These are phyloP conservation scores for Aspergillus nomiae DNA, from an alignment of 2,329 filamentous ascomycete species.

Conservation along the genomic window DNA sequence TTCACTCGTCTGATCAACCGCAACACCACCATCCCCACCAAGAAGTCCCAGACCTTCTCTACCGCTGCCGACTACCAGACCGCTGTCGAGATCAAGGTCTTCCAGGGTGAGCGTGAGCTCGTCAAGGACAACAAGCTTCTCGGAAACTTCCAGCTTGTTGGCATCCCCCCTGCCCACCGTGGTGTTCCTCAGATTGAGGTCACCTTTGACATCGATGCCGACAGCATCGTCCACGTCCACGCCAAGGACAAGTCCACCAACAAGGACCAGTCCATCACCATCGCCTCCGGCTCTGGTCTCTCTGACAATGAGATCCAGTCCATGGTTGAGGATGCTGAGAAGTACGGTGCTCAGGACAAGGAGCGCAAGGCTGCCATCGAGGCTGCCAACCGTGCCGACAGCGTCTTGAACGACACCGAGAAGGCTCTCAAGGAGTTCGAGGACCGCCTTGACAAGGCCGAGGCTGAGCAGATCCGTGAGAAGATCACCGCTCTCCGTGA, in stretches of 20 bases:
- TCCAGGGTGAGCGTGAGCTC: conserved; percentile 99
- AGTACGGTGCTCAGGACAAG: conserved; percentile 92
- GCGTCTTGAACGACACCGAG: conserved; percentile 95
- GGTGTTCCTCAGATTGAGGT: conserved; percentile 97
- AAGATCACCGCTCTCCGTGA: conserved; percentile 86
- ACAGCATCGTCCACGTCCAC: conserved; percentile 96
- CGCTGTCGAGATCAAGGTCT: conserved; percentile 99
- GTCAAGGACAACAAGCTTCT: conserved; percentile 98
- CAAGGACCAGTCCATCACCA: conserved; percentile 99
- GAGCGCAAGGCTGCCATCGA: conserved; percentile 95
- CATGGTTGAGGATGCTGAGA: conserved; percentile 98
- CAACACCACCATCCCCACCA: conserved; percentile 98
- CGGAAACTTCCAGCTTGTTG: conserved; percentile 98
- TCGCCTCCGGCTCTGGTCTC: conserved; percentile 95
- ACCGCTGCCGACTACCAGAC: conserved; percentile 98
- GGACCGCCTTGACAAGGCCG: conserved; percentile 94
- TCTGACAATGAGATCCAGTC: conserved; percentile 91
- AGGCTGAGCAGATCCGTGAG: conserved; percentile 90
- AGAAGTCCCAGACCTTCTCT: conserved; percentile 98
- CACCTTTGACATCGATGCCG: conserved; percentile 97
- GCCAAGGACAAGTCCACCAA: conserved; percentile 99
- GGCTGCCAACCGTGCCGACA: conserved; percentile 95
- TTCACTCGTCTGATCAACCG: conserved; percentile 98
- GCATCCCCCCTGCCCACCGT: conserved; percentile 92
- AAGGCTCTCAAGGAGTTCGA: conserved; percentile 96